Evolutionary conservation across 2,329 filamentous ascomycete genomes (phyloP), one percentile per base, ranked within the genome.

Genomic region (Paecilomyces dactylethromorphus): DNA sequence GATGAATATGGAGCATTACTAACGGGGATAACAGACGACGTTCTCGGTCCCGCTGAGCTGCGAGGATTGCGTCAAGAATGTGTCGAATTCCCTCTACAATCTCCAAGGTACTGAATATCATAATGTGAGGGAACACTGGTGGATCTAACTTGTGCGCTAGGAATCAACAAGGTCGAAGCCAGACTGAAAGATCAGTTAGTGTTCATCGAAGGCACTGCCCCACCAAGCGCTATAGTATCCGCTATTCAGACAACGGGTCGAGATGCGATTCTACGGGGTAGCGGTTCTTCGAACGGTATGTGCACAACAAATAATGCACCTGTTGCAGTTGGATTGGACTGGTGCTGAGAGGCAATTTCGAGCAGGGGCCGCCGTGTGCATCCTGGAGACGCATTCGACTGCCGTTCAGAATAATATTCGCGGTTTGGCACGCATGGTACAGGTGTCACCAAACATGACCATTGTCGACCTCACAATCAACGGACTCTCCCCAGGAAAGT

Each of bases 21-120:
- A 59, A 69, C 54, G 39, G 6, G 22, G 26, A 55, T 24, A 52
- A 50, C 67, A 97, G 89, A 96, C 93, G 61, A 88, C 93, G 64
- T 97, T 97, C 76, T 92, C 93, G 63, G 94, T 97, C 66, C 92
- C 92, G 58, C 87, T 97, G 81, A 91, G 87, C 77, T 97, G 94
- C 79, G 88, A 96, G 68, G 81, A 84, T 70, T 97, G 94, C 79
- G 86, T 96, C 74, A 88, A 92, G 75, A 87, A 91, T 68, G 87
- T 99, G 72, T 91, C 91, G 69, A 84, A 84, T 63, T 87, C 91
- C 54, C 79, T 97, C 55, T 84, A 88, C 74, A 86, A 88, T 69
- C 78, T 97, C 51, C 81, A 85, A 69, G 85, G 85, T 87, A 79
- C 60, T 60, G 33, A 49, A 32, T 45, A 52, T 57, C 45, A 53